Evolutionary conservation across 805 yeast species (phyloP).

Genomic region (Candida krabiensis): DNA sequence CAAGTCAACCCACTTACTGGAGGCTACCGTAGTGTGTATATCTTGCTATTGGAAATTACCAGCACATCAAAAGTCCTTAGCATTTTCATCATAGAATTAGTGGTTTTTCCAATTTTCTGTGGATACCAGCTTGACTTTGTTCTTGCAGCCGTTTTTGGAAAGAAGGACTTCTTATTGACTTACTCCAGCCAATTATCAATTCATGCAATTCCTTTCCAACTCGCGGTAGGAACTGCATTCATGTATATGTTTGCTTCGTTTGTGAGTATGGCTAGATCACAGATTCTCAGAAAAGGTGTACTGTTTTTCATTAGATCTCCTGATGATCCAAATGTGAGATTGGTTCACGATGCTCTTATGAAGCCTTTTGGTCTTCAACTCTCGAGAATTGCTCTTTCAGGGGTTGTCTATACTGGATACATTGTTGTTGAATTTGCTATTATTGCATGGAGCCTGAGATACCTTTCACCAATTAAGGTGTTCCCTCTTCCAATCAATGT

Average conservation of each 20-base stretch:
- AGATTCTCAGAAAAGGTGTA: constrained; percentile 82
- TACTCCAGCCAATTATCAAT: constrained; percentile 4
- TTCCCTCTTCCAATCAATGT: constrained; percentile 22
- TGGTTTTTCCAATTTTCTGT: constrained; percentile 84
- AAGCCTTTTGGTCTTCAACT: constrained; percentile 73
- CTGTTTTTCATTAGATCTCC: constrained; percentile 90
- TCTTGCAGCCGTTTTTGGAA: constrained; percentile 53
- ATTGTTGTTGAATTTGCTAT: constrained; percentile 75
- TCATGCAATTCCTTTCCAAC: constrained; percentile 19
- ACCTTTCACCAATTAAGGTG: constrained; percentile 32
- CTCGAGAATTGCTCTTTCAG: constrained; percentile 70
- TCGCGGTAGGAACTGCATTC: constrained; percentile 77
- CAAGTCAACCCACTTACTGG: constrained; percentile 49
- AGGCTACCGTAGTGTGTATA: constrained; percentile 49
- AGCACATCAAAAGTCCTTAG: constrained; percentile 73
- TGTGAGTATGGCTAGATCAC: constrained; percentile 77
- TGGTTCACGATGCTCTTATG: constrained; percentile 83
- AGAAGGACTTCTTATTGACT: constrained; percentile 8
- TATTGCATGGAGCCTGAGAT: constrained; percentile 50
- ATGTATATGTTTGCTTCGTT: constrained; percentile 86
- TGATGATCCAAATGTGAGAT: constrained; percentile 86
- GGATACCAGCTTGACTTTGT: constrained; percentile 77
- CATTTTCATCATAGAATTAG: constrained; percentile 74
- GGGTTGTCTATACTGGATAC: constrained; percentile 68
- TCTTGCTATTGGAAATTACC: constrained; percentile 51